Base-by-base conservation (phyloP, 345 rosid species). In the Excoecaria agallocha region DNA sequence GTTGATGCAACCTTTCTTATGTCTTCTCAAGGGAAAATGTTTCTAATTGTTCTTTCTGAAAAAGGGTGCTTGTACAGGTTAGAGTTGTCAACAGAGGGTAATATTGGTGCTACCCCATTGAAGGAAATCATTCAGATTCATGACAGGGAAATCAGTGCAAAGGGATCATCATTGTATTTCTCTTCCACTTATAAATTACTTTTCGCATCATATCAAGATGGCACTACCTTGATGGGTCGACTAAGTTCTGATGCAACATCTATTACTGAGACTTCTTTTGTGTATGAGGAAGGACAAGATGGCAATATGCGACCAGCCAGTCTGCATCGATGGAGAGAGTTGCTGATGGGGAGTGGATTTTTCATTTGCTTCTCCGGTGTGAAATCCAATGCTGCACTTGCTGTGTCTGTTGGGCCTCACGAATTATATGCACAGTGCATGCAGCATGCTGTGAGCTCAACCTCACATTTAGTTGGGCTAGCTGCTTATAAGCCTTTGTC, bases 401-500 rank as follows among this genome's bases (percentile, higher is more conserved):
- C 86, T 71, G 82, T 93, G 37, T 87, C 93, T 62, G 52, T 91
- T 73, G 89, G 86, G 64, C 80, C 79, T 70, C 83, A 88, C 74
- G 97, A 80, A 43, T 74, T 93, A 62, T 77, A 81, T 78, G 94
- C 94, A 63, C 99, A 95, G 84, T 91, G 82, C 86, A 71, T 93
- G 78, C 84, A 93, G 68, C 98, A 90, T 84, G 93, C 93, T 7
- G 84, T 84, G 62, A 92, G 92, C 74, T 87, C 97, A 68, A 86
- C 94, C 54, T 89, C 94, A 35, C 86, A 91, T 76, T 85, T 93
- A 80, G 99, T 95, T 79, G 99, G 99, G 56, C 85, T 95, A 76
- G 84, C 92, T 51, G 97, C 98, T 60, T 93, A 89, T 84, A 93
- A 91, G 88, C 98, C 97, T 70, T 84, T 95, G 78, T 89, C 97